Conservation (phyloP, 1,284 basidiomycete species). For the Boletus subluridellus region DNA sequence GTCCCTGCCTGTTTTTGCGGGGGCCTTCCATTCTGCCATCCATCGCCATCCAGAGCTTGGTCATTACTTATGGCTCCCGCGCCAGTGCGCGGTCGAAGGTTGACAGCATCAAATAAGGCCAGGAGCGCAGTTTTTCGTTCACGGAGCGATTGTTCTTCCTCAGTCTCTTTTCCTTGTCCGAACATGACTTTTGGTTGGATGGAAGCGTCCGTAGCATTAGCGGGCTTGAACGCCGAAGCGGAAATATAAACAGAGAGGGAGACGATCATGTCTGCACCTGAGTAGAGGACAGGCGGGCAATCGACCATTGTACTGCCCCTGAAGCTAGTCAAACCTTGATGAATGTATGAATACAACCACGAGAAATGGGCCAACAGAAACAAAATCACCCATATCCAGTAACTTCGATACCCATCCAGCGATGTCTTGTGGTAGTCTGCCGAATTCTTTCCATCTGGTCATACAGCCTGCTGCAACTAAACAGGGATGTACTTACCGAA, state of each 20-base stretch:
- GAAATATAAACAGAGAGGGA: constrained; percentile 67
- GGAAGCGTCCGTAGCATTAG: constrained; percentile 37
- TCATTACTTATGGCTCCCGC: constrained; percentile 31
- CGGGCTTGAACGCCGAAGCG: constrained; percentile 57
- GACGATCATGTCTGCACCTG: constrained; percentile 68
- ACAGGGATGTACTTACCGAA: constrained; percentile 47
- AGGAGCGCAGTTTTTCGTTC: constrained; percentile 71
- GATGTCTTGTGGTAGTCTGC: constrained; percentile 63
- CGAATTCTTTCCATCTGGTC: constrained; percentile 55
- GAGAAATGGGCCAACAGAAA: background rate
- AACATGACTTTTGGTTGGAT: constrained; percentile 42
- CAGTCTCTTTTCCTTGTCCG: constrained; percentile 72
- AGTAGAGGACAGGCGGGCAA: constrained; percentile 60
- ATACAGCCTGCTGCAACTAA: background rate
- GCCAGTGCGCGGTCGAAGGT: constrained; percentile 52
- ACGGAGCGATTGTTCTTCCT: constrained; percentile 68
- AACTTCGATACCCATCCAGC: constrained; percentile 69
- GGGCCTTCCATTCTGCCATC: constrained; percentile 36
- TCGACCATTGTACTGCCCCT: constrained; percentile 64
- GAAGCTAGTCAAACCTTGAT: constrained; percentile 58
- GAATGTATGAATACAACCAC: background rate
- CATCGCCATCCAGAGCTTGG: constrained; percentile 16
- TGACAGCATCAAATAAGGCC: constrained; percentile 61
- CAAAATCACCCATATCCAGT: constrained; percentile 59
- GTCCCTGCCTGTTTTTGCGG: constrained; percentile 18